A percentile compares a stretch with the other conserved stretches of the same genome.
phyloP scores from a whole-genome alignment of 805 yeast species.

The Starmerella stigmatis region DNA sequence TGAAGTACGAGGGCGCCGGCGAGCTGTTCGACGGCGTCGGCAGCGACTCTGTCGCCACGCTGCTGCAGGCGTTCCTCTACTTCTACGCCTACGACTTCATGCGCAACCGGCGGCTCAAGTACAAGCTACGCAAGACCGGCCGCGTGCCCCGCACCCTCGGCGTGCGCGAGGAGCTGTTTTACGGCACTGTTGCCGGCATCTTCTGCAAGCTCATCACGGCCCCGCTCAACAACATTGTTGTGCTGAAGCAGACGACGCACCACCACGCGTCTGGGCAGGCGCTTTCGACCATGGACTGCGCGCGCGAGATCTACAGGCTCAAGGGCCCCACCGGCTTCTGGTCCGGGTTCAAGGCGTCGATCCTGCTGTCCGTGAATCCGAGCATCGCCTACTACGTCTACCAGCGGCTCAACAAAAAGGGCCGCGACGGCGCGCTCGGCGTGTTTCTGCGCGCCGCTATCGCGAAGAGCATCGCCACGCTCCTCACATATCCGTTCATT shows the following conservation, averaged over 20 bases:
- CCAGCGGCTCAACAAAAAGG: slow-evolving; percentile 25
- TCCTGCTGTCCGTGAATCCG: slow-evolving; percentile 29
- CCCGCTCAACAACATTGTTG: slow-evolving; percentile 29
- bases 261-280: not conserved
- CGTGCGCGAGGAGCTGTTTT: slow-evolving; percentile 27
- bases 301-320: slow-evolving; percentile 24
- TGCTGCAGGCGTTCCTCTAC: slow-evolving; percentile 29
- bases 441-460: slow-evolving; percentile 55
- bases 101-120: slow-evolving; percentile 23
- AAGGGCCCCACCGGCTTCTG: slow-evolving; percentile 30
- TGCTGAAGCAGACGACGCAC: slow-evolving; percentile 24
- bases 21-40: slow-evolving; percentile 73
- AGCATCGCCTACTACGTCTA: slow-evolving; percentile 31
- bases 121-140: slow-evolving; percentile 19
- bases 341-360: slow-evolving; percentile 29
- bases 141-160: slow-evolving; percentile 26
- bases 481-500: slow-evolving; percentile 68
- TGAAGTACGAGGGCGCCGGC: slow-evolving; percentile 54
- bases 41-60: slow-evolving; percentile 33
- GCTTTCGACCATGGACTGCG: slow-evolving; percentile 11
- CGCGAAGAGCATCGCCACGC: slow-evolving; percentile 57
- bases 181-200: slow-evolving; percentile 29
- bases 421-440: slow-evolving; percentile 33
- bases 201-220: slow-evolving; percentile 29
- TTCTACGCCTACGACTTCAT: slow-evolving; percentile 29